phyloP scores from a whole-genome alignment of 108 stramenopile genomes.

The Fistulifera solaris region DNA sequence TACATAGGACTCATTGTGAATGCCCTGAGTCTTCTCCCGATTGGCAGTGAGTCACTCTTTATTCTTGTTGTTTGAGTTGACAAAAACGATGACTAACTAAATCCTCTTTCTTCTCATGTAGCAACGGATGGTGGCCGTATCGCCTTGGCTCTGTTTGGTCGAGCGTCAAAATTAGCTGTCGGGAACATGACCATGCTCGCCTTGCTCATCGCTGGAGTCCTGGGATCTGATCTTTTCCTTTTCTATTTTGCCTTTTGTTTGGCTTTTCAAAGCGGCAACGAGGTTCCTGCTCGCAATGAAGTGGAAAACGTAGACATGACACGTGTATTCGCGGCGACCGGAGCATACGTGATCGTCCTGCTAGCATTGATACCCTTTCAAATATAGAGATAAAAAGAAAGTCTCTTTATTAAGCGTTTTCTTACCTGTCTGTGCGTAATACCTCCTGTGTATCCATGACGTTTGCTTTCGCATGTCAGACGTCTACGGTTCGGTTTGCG shows the following conservation, averaged over 20 bases:
- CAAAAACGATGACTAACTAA: neutral
- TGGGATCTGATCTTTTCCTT: conserved; percentile 57
- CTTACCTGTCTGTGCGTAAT: no score
- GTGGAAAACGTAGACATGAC: conserved; percentile 49
- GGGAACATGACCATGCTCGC: conserved; percentile 33
- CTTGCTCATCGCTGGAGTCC: conserved; percentile 36
- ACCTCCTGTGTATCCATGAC: no score
- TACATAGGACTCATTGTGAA: conserved; percentile 68
- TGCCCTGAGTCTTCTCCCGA: conserved; percentile 56
- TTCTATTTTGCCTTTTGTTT: conserved; percentile 67
- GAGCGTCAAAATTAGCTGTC: conserved; percentile 41
- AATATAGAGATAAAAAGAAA: conserved; percentile 1
- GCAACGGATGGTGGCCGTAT: conserved; percentile 79
- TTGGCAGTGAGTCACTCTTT: conserved; percentile 52
- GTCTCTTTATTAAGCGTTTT: no score
- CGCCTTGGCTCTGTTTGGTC: conserved; percentile 58
- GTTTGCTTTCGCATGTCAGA: no score
- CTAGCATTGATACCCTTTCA: conserved; percentile 67
- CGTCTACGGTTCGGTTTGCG: no score
- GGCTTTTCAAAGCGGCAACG: conserved; percentile 64
- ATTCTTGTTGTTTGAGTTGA: neutral
- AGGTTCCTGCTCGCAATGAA: conserved; percentile 74
- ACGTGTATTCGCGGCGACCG: conserved; percentile 40
- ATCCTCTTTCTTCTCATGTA: neutral
- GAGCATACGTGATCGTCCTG: conserved; percentile 44